Percentiles rank a stretch among this genome's conserved stretches.
These are phyloP conservation scores for Ehretia macrophylla DNA, from an alignment of 257 asterid genomes.

Conservation along the genomic window DNA sequence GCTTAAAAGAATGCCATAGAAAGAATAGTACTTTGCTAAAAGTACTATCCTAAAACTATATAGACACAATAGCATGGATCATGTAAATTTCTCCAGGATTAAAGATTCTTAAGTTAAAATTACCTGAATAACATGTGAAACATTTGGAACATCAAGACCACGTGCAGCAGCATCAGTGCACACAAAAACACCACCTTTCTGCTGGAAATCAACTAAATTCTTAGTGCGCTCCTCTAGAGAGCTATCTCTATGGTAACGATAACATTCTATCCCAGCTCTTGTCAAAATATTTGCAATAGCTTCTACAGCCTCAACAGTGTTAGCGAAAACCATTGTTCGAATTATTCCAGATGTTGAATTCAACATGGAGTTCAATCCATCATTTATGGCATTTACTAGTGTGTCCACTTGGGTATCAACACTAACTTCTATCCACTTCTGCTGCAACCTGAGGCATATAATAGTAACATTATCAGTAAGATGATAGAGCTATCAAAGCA, in stretches of 20 bases:
- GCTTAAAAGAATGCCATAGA: too few species aligned
- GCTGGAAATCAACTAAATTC: conserved; percentile 67
- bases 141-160: conserved; percentile 85
- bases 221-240: conserved; percentile 73
- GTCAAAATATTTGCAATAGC: conserved; percentile 68
- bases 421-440: conserved; percentile 81
- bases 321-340: conserved; percentile 91
- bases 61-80: background rate
- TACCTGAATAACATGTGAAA: conserved; percentile 96
- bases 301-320: conserved; percentile 92
- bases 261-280: conserved; percentile 57
- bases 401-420: conserved; percentile 70
- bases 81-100: background rate
- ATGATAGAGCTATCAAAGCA: conserved; percentile 1
- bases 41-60: too few species aligned
- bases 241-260: conserved; percentile 67
- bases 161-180: conserved; percentile 99
- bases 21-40: too few species aligned
- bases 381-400: conserved; percentile 62
- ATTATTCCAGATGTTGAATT: conserved; percentile 32
- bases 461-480: background rate
- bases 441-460: conserved; percentile 64
- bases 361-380: conserved; percentile 27
- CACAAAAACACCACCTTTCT: conserved; percentile 88
- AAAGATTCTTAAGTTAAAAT: background rate